Evolutionary conservation across 2,329 filamentous ascomycete species (phyloP).

Genomic region (Fusarium sp.): DNA sequence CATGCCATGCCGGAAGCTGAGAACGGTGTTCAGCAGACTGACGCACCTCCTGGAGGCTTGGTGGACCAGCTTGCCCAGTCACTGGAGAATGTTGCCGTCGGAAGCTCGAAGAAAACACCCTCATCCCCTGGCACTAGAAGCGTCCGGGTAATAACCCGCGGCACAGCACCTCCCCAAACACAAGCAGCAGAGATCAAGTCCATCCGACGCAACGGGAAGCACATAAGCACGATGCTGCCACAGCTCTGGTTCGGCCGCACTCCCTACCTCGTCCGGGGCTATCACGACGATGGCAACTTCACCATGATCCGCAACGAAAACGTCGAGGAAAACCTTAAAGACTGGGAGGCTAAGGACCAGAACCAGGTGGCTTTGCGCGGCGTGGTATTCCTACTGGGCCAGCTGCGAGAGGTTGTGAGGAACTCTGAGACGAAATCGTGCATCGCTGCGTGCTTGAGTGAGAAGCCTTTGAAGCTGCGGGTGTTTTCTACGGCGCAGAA

Average conservation of each 20-base stretch:
- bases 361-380: slow-evolving; percentile 17
- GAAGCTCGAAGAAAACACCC: background rate
- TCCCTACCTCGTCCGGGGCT: slow-evolving; percentile 37
- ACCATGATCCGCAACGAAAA: slow-evolving; percentile 9
- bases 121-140: background rate
- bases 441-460: background rate
- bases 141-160: background rate
- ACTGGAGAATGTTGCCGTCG: background rate
- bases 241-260: slow-evolving; percentile 48
- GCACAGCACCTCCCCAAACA: background rate
- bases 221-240: slow-evolving; percentile 1
- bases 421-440: background rate
- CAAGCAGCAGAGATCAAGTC: slow-evolving; percentile 41
- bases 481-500: background rate
- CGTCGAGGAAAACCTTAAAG: background rate
- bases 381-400: background rate
- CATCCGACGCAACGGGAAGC: background rate
- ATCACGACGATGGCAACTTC: slow-evolving; percentile 33
- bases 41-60: background rate
- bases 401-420: slow-evolving; percentile 3
- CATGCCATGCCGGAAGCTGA: background rate
- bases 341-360: slow-evolving; percentile 10
- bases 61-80: background rate
- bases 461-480: background rate
- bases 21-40: background rate